These are phyloP conservation scores for Dictyophora rubrovolvata DNA, from an alignment of 768 basidiomycete genomes.

Conservation along the genomic window DNA sequence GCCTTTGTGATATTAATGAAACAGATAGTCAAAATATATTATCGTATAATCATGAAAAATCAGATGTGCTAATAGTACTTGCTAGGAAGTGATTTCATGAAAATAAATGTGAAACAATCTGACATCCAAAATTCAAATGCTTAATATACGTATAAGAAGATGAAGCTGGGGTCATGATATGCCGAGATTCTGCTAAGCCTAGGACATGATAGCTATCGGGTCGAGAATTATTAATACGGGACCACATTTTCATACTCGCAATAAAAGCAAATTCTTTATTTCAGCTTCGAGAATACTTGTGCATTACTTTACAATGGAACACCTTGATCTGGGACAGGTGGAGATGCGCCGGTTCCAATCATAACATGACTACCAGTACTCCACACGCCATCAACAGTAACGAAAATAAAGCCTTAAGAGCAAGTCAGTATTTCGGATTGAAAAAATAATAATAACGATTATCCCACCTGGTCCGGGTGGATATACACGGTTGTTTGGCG, in stretches of 20 bases:
- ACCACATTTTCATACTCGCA: no score
- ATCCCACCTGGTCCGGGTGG: conserved; percentile 23
- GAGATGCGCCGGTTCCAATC: conserved; percentile 3
- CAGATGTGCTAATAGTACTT: no score
- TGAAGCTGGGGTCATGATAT: background rate
- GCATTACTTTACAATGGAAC: background rate
- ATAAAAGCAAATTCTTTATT: no score
- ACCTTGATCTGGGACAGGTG: background rate
- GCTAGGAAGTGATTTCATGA: no score
- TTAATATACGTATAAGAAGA: background rate
- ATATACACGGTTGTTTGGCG: conserved; percentile 26
- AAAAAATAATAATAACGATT: conserved; percentile 18
- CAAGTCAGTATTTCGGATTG: background rate
- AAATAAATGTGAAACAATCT: background rate
- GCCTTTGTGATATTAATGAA: background rate
- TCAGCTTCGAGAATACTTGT: no score
- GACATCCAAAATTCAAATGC: background rate
- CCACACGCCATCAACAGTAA: background rate
- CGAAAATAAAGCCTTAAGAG: background rate
- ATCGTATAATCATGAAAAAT: no score
- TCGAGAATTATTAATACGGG: background rate
- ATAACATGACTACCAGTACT: background rate
- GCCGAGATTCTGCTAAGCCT: background rate
- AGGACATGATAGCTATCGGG: background rate
- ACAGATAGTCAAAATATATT: no score